phyloP scores from a whole-genome alignment of 805 yeast species.

The Candida loeiensis region DNA sequence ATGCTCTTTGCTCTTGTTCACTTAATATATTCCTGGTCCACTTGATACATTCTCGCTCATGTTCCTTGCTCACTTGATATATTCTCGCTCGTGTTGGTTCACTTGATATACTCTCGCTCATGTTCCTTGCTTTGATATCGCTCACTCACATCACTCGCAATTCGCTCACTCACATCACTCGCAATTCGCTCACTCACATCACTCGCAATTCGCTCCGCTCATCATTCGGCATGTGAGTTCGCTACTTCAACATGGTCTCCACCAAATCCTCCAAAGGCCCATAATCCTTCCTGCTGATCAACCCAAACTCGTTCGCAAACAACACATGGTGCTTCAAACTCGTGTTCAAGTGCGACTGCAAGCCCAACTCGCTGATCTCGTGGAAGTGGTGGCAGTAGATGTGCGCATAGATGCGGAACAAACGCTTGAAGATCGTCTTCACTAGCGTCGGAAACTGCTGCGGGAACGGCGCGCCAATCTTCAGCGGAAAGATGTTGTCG shows the following conservation, averaged over 20 bases:
- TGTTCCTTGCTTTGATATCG: no score
- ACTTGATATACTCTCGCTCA: no score
- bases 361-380: conserved; percentile 86
- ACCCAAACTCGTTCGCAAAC: conserved; percentile 77
- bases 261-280: conserved; percentile 91
- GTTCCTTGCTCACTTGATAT: no score
- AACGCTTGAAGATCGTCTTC: conserved; percentile 82
- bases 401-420: conserved; percentile 94
- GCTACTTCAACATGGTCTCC: conserved; percentile 52
- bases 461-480: conserved; percentile 89
- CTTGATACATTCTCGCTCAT: no score
- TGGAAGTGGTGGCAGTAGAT: conserved; percentile 97
- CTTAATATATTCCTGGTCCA: no score
- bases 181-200: neutral
- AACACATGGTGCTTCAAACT: conserved; percentile 90
- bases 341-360: conserved; percentile 90
- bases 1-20: no score
- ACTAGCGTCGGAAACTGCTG: conserved; percentile 74
- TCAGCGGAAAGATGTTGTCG: conserved; percentile 84
- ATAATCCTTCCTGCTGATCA: conserved; percentile 75
- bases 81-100: no score
- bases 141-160: neutral
- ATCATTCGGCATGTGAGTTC: no score
- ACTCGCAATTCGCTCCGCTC: no score
- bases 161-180: neutral